Base-by-base conservation (phyloP, 371 early-diverging fungal species). In the Nematocida parisii region DNA sequence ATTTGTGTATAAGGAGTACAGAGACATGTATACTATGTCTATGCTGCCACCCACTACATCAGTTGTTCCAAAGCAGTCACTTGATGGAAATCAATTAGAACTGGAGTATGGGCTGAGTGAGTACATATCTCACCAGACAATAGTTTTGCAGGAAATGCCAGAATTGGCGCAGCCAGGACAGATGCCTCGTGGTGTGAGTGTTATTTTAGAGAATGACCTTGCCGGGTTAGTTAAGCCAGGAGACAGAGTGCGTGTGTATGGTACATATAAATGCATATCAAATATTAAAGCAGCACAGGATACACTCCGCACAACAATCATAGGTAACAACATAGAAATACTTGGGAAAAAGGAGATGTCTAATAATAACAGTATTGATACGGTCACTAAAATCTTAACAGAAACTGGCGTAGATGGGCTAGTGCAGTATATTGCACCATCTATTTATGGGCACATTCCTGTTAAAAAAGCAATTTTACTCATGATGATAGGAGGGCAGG, bases 91-190 rank as follows among this genome's bases (percentile, higher is more conserved):
- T 55, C 90, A 92, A 11, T 86, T 97, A 62, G 90, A 90, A 2
- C 93, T 96, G 1, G 96, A 98, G 86, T 97, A 91, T 86, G 98
- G 98, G 22, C 90, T 90, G 83, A 93, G 93, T 68, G 90, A 90
- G 5, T 99, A 96, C 87, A 88, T 92, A 15, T 95, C 97, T 88
- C 93, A 93, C 84, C 98, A 99, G 87, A 93, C 92, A 3, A 89
- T 95, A 73, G 92, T 90, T 71, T 89, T 98, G 55, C 98, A 99
- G 88, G 99, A 99, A 89, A 97, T 98, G 96, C 97, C 98, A 0
- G 99, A 99, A 87, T 91, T 95, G 50, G 92, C 98, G 2, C 97
- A 96, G 20, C 91, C 96, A 18, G 98, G 98, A 33, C 94, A 94
- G 60, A 88, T 99, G 71, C 97, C 98, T 52, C 91, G 98, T 9